These are phyloP conservation scores for Phialophora expanda DNA, from an alignment of 2,329 filamentous ascomycete genomes.

Conservation along the genomic window DNA sequence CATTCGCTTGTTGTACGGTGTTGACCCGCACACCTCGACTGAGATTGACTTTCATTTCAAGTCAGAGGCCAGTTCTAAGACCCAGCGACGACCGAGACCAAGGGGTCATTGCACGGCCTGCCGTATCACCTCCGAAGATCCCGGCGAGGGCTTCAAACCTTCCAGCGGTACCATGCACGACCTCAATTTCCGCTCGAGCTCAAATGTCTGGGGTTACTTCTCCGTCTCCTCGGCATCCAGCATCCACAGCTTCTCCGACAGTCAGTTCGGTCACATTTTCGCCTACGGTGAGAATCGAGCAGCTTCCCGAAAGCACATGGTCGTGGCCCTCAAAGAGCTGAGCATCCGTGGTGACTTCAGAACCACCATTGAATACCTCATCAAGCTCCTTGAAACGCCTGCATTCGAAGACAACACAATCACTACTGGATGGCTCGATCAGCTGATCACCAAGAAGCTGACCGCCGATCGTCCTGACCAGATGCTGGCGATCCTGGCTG, in stretches of 20 bases:
- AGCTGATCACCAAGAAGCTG: constrained; percentile 96
- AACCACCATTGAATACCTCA: constrained; percentile 97
- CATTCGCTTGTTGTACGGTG: constrained; percentile 93
- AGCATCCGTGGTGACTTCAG: constrained; percentile 99
- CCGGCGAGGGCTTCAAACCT: constrained; percentile 98
- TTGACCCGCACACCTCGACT: constrained; percentile 82
- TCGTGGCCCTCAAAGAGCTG: constrained; percentile 95
- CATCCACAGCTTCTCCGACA: constrained; percentile 99
- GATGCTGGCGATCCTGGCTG: constrained; percentile 91
- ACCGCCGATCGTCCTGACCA: constrained; percentile 94
- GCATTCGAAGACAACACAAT: constrained; percentile 99
- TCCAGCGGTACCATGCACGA: constrained; percentile 99
- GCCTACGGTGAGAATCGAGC: constrained; percentile 97
- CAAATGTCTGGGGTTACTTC: constrained; percentile 99
- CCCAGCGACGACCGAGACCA: constrained; percentile 85
- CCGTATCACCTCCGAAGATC: constrained; percentile 98
- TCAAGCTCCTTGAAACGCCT: constrained; percentile 97
- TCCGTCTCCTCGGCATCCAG: constrained; percentile 94
- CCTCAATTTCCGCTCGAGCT: constrained; percentile 97
- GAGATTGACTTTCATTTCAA: constrained; percentile 98
- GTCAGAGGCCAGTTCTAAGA: constrained; percentile 78
- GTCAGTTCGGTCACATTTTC: constrained; percentile 98
- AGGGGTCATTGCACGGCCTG: constrained; percentile 98
- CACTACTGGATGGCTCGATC: constrained; percentile 97
- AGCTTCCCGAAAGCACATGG: constrained; percentile 98